Conservation (phyloP, 345 rosid genomes). For the Pelargonium nanum region DNA sequence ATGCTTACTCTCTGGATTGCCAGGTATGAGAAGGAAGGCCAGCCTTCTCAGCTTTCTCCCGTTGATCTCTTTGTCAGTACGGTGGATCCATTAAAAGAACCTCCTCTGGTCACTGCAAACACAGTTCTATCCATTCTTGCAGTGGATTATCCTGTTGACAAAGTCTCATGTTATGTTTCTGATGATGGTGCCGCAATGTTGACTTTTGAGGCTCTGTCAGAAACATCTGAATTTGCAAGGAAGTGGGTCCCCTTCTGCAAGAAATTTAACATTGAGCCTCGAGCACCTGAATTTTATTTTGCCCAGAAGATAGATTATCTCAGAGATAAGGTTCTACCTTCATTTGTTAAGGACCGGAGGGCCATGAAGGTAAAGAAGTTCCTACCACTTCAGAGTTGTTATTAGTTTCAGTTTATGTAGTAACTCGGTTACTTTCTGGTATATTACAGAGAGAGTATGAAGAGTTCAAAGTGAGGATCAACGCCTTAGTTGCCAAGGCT, state of each 20-base stretch:
- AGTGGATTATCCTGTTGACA: slow-evolving; percentile 64
- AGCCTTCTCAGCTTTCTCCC: slow-evolving; percentile 31
- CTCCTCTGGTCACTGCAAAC: slow-evolving; percentile 63
- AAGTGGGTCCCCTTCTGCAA: slow-evolving; percentile 70
- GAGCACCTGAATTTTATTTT: slow-evolving; percentile 68
- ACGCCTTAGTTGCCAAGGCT: slow-evolving; percentile 53
- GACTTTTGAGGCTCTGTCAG: slow-evolving; percentile 56
- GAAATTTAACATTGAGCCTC: slow-evolving; percentile 54
- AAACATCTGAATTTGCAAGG: slow-evolving; percentile 61
- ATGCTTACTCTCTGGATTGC: not conserved
- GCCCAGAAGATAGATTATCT: slow-evolving; percentile 51
- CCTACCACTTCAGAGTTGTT: not conserved
- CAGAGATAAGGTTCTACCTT: slow-evolving; percentile 37
- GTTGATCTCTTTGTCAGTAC: slow-evolving; percentile 50
- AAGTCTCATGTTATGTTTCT: slow-evolving; percentile 62
- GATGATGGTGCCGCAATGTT: slow-evolving; percentile 72
- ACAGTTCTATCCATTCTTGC: slow-evolving; percentile 59
- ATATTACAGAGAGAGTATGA: slow-evolving; percentile 52
- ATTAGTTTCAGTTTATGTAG: not conserved
- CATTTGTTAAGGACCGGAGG: slow-evolving; percentile 57
- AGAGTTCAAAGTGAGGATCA: slow-evolving; percentile 55
- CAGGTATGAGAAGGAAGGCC: slow-evolving; percentile 43
- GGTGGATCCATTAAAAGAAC: slow-evolving; percentile 56
- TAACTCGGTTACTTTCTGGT: slow-evolving; percentile 4
- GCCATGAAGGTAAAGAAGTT: slow-evolving; percentile 48